Conservation (phyloP, 805 yeast species). For the Sugiyamaella mastotermitis region DNA sequence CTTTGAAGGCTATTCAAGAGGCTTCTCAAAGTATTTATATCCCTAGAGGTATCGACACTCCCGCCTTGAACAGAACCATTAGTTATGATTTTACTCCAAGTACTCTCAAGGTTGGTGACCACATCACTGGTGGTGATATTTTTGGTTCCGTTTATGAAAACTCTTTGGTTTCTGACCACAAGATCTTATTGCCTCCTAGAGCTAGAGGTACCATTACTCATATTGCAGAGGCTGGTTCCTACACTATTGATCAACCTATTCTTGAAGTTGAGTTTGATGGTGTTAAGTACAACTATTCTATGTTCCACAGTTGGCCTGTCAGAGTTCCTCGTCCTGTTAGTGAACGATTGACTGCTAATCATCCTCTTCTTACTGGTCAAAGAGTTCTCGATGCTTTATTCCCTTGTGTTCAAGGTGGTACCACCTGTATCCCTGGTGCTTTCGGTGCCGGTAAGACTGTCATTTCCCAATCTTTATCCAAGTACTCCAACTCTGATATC, state of each 20-base stretch:
- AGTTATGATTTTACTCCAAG: conserved; percentile 86
- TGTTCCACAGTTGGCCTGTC: conserved; percentile 99
- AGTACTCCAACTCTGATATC: conserved; percentile 94
- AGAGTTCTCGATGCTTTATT: conserved; percentile 96
- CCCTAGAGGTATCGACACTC: conserved; percentile 98
- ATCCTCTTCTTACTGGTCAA: conserved; percentile 96
- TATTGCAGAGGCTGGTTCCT: conserved; percentile 85
- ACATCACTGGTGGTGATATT: conserved; percentile 96
- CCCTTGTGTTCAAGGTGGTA: conserved; percentile 99
- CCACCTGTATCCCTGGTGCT: conserved; percentile 99
- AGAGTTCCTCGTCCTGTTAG: conserved; percentile 99
- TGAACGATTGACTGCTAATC: conserved; percentile 86
- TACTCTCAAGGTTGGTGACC: conserved; percentile 82
- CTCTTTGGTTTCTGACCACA: conserved; percentile 87
- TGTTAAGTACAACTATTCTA: conserved; percentile 66
- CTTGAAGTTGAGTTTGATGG: conserved; percentile 96
- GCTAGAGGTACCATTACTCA: conserved; percentile 95
- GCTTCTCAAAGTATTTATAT: conserved; percentile 86
- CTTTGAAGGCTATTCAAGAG: conserved; percentile 88
- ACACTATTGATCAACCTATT: conserved; percentile 82
- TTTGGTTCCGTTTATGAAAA: conserved; percentile 92
- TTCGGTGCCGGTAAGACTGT: conserved; percentile 99
- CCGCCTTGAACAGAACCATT: conserved; percentile 79
- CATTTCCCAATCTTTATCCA: conserved; percentile 94
- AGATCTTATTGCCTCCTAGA: conserved; percentile 93